Conservation (phyloP, 208 protist species). For the Wallacemonas sp. region DNA sequence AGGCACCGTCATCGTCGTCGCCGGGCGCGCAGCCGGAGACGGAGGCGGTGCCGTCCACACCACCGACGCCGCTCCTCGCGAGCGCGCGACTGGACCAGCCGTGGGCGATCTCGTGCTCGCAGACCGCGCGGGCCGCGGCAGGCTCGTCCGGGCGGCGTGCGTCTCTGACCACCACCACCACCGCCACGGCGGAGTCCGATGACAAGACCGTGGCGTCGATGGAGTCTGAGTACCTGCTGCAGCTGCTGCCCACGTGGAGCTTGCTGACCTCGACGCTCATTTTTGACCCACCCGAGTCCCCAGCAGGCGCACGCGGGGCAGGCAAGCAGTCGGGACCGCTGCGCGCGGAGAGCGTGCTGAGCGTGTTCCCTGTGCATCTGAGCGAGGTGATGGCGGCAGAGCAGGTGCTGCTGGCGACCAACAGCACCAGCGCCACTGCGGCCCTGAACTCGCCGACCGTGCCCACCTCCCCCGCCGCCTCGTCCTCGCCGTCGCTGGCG, state of each 20-base stretch:
- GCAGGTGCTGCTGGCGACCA: not conserved
- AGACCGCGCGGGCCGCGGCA: not conserved
- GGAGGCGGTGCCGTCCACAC: not conserved
- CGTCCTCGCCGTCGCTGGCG: not conserved
- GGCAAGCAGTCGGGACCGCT: too few relatives aligned
- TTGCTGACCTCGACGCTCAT: constrained; percentile 11
- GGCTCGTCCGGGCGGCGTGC: not conserved
- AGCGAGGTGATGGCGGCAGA: constrained; percentile 14
- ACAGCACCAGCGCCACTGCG: not conserved
- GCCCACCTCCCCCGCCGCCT: not conserved
- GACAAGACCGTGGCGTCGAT: not conserved
- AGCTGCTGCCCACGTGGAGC: constrained; percentile 16
- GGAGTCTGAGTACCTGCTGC: constrained; percentile 10
- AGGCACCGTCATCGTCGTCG: not conserved
- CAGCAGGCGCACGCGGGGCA: too few relatives aligned
- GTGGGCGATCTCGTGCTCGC: constrained; percentile 12
- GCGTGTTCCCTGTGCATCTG: constrained; percentile 9
- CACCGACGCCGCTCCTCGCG: not conserved
- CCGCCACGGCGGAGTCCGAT: too few relatives aligned
- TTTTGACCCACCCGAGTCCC: not conserved
- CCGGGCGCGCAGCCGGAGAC: not conserved
- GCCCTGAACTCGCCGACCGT: not conserved
- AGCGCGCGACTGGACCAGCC: constrained; percentile 6
- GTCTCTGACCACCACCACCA: not conserved
- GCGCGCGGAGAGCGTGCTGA: not conserved